phyloP scores from a whole-genome alignment of 495 filamentous ascomycete genomes.

The Hypoxylon lienhwacheense region DNA sequence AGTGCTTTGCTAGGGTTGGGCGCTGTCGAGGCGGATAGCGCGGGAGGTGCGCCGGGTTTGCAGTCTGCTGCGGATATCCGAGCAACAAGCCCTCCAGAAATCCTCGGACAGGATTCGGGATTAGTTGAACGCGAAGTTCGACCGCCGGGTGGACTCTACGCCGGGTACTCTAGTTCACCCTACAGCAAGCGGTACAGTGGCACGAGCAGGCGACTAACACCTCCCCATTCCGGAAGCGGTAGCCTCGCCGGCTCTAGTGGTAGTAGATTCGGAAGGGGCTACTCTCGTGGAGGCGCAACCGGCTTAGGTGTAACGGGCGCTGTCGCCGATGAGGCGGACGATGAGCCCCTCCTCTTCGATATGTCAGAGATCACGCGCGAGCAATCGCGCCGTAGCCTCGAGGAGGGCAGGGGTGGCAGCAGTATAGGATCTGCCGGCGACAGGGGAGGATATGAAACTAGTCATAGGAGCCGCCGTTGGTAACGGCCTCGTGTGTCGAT shows the following conservation, averaged over 20 bases:
- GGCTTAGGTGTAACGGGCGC: conserved; percentile 51
- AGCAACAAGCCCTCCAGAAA: conserved; percentile 42
- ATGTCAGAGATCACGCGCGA: conserved; percentile 78
- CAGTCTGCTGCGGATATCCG: conserved; percentile 52
- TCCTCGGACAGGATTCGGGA: conserved; percentile 49
- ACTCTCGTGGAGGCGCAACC: conserved; percentile 48
- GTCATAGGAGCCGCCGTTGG: conserved; percentile 38
- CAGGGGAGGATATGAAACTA: conserved; percentile 40
- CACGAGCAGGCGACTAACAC: conserved; percentile 34
- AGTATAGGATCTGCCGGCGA: conserved; percentile 40
- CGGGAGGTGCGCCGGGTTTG: conserved; percentile 38
- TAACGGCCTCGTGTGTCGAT: conserved; percentile 12
- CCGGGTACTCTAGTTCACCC: conserved; percentile 37
- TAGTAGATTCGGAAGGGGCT: conserved; percentile 57
- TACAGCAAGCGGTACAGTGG: conserved; percentile 42
- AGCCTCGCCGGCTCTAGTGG: conserved; percentile 55
- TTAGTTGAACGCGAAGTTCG: conserved; percentile 43
- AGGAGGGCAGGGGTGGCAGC: conserved; percentile 62
- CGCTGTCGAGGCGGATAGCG: conserved; percentile 39
- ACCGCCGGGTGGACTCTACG: conserved; percentile 38
- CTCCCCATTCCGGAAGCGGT: conserved; percentile 42
- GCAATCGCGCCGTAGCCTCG: conserved; percentile 69
- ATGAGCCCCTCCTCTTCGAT: conserved; percentile 81
- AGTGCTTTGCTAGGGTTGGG: conserved; percentile 58
- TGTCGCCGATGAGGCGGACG: conserved; percentile 60